Evolutionary conservation across 306 rosid species (phyloP), one percentile per base, ranked within the genome.

Genomic region (Cucumis melo): DNA sequence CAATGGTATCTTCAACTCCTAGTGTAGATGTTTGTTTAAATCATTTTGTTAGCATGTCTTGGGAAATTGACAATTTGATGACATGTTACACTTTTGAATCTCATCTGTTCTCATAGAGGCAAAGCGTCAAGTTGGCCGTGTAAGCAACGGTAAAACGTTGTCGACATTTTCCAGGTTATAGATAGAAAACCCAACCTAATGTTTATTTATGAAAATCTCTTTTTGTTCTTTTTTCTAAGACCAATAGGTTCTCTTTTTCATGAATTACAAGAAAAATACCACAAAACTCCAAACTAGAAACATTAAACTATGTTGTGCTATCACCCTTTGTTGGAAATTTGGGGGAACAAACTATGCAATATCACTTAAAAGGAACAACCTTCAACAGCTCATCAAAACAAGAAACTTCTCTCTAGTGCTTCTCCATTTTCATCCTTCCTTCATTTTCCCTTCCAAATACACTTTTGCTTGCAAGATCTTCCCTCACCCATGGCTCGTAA

Each of bases 211-310:
- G 74, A 21, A 51, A 67, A 11, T 10, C 34, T 20, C 34, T 41
- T 66, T 23, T 58, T 21, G 24, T 3, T 16, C 11, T 34, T 19
- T 10, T 34, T 64, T 13, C 16, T 16, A 16, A 6, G 23, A 62
- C 20, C 41, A 62, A 62, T 62, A 20, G 20, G 1, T 36, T 64
- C 8, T 8, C 5, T 62, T 36, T 14, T 36, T 44, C 75, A 70
- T 70, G 57, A 70, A 70, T 70, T 23, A 70, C 75, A 46, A 70
- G 75, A 13, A 68, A 44, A 29, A 68, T 44, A 3, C 39, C 6
- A 68, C 75, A 36, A 44, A 44, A 44, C 75, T 68, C 75, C 75
- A 68, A 68, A 42, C 29, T 68, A 20, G 55, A 70, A 67, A 67
- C 54, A n/a, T n/a, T 39, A 39, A 67, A 41, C 53, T 41, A 67